Evolutionary conservation across 805 yeast genomes (phyloP).

Genomic region (Hanseniaspora hatyaiensis): DNA sequence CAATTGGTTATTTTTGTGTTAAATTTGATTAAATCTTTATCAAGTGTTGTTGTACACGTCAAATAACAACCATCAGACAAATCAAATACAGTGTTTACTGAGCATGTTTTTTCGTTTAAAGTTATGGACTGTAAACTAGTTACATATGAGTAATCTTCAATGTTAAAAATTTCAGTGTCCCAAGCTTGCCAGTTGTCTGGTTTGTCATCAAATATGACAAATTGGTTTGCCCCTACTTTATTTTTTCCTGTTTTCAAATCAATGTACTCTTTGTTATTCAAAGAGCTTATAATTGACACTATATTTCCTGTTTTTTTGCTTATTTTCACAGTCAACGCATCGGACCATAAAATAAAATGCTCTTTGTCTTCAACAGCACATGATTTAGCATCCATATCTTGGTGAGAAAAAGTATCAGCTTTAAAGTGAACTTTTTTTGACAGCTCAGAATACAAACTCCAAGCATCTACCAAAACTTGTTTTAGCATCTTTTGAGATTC

Average conservation of each 20-base stretch:
- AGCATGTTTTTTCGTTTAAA: constrained; percentile 27
- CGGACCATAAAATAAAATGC: constrained; percentile 46
- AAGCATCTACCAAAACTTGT: constrained; percentile 42
- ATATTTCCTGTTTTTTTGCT: constrained; percentile 47
- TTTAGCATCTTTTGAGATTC: constrained; percentile 73
- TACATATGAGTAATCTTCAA: constrained; percentile 54
- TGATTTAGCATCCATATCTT: too few species aligned
- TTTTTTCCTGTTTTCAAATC: constrained; percentile 45
- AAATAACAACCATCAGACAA: constrained; percentile 49
- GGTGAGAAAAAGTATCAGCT: constrained; percentile 30
- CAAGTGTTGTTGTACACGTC: constrained; percentile 55
- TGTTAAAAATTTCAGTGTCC: constrained; percentile 89
- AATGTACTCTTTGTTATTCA: constrained; percentile 46
- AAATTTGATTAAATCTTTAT: constrained; percentile 38
- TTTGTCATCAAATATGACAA: constrained; percentile 73
- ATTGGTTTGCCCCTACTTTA: constrained; percentile 64
- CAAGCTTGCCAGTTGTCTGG: constrained; percentile 91
- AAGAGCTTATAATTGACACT: constrained; percentile 47
- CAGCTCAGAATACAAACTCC: constrained; percentile 42
- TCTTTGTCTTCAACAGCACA: constrained; percentile 28
- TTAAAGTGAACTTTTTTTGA: constrained; percentile 33
- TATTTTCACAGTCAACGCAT: constrained; percentile 46
- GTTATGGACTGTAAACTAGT: constrained; percentile 26
- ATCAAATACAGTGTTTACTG: constrained; percentile 29
- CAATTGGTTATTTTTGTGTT: constrained; percentile 56